Evolutionary conservation across 108 stramenopile species (phyloP), one percentile per base, ranked within the genome.

Genomic region (Cylindrotheca closterium): DNA sequence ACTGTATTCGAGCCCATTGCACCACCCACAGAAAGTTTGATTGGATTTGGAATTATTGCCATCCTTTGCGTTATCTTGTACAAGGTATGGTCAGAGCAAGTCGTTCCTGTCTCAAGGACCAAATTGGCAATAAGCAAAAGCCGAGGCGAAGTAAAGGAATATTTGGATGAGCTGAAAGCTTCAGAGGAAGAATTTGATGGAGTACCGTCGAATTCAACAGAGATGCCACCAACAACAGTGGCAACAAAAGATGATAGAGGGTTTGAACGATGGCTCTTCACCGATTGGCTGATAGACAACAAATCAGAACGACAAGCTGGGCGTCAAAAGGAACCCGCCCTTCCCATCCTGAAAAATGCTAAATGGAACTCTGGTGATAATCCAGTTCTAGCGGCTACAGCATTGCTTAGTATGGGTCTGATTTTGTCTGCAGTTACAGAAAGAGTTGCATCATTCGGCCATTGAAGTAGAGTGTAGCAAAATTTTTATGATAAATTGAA

Each of bases 281-380:
- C 84, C 0, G 92, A 93, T 69, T 93, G 92, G 92, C 71, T 93
- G 21, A 56, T 73, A 10, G 60, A 74, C 30, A 68, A 71, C 37
- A 73, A 75, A 53, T 67, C 70, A 0, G 59, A 80, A 69, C 51
- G 60, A 2, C 65, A 72, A 70, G 55, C 24, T 45, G 86, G 86
- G 19, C 73, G 80, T 4, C 80, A 87, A 56, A 93, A 93, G 49
- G 85, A 86, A 68, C 86, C 86, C 7, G 92, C 92, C 2, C 42
- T 93, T 2, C 91, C 91, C 0, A 79, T 89, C 4, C 52, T 93
- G 33, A 89, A 84, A 59, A 55, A 84, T 30, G 92, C 92, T 5
- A 93, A 93, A 68, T 93, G 92, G 88, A 93, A 93, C 56, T 87
- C 86, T 19, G 92, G 92, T 0, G 92, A 93, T 58, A 93, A 93